Percentiles rank a stretch among this genome's conserved stretches.
Evolutionary conservation across 1,139 yeast genomes (phyloP).

Genomic region (Yamadazyma songkhlaensis): DNA sequence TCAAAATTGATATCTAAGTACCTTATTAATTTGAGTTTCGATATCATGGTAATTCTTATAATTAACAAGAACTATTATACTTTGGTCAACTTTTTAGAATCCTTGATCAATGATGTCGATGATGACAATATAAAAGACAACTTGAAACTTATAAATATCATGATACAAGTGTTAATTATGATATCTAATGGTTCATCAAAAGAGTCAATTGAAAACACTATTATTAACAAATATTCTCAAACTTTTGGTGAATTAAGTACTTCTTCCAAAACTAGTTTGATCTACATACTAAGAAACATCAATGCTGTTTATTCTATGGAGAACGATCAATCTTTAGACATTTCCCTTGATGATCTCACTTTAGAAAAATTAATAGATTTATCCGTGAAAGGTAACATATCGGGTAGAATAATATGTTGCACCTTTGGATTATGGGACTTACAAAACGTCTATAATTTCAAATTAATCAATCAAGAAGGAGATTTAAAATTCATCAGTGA

Average conservation of each 20-base stretch:
- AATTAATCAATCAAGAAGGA: slow-evolving; percentile 11
- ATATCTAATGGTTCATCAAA: background rate
- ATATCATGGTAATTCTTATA: slow-evolving; percentile 28
- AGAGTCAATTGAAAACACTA: background rate
- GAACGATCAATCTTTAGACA: slow-evolving; percentile 1
- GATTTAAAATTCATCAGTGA: slow-evolving; percentile 4
- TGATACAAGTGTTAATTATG: slow-evolving; percentile 13
- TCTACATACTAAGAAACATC: slow-evolving; percentile 18
- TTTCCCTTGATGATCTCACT: slow-evolving; percentile 8
- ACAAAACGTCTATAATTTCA: slow-evolving; percentile 19
- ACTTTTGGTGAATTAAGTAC: background rate
- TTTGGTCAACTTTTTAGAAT: slow-evolving; percentile 24
- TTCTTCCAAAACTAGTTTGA: slow-evolving; percentile 11
- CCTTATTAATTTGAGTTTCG: slow-evolving; percentile 32
- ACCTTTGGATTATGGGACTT: slow-evolving; percentile 35
- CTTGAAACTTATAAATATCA: slow-evolving; percentile 18
- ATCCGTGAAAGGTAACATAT: slow-evolving; percentile 19
- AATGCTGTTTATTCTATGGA: slow-evolving; percentile 15
- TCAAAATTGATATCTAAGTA: slow-evolving; percentile 11
- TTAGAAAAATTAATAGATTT: slow-evolving; percentile 15
- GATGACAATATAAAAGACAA: slow-evolving; percentile 18
- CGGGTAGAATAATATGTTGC: slow-evolving; percentile 30
- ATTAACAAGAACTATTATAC: slow-evolving; percentile 32
- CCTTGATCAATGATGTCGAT: slow-evolving; percentile 12
- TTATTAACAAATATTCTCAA: background rate